Percentiles rank a stretch among this genome's conserved stretches.
Evolutionary conservation across 2,329 filamentous ascomycete species (phyloP).

Genomic region (Zymoseptoria brevis): DNA sequence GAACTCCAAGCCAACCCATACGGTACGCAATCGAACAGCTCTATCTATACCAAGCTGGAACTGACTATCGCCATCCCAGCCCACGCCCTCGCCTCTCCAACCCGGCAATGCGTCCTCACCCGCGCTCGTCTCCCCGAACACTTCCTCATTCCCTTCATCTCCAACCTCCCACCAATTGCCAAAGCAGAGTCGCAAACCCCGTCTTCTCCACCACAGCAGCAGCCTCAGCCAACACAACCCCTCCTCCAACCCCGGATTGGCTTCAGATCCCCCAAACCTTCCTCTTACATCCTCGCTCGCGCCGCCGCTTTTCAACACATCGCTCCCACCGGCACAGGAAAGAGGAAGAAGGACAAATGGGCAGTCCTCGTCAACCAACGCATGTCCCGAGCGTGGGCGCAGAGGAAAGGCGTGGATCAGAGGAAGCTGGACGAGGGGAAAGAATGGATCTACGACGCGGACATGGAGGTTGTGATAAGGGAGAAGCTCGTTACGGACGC

Average conservation of each 20-base stretch:
- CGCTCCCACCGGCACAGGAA: neutral
- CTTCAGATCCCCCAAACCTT: constrained; percentile 2
- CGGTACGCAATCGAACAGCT: constrained; percentile 38
- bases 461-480: constrained; percentile 51
- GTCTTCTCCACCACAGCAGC: neutral
- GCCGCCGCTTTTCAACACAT: constrained; percentile 16
- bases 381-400: constrained; percentile 1
- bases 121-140: constrained; percentile 46
- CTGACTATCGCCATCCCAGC: constrained; percentile 37
- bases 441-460: constrained; percentile 30
- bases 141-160: constrained; percentile 56
- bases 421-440: neutral
- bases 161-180: constrained; percentile 49
- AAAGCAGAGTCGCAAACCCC: constrained; percentile 7
- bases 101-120: constrained; percentile 51
- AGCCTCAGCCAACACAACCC: constrained; percentile 21
- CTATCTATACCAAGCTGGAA: constrained; percentile 2
- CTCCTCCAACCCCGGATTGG: constrained; percentile 49
- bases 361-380: constrained; percentile 3
- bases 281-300: constrained; percentile 18
- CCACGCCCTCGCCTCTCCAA: constrained; percentile 51
- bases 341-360: constrained; percentile 1
- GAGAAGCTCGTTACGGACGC: constrained; percentile 43
- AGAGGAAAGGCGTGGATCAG: neutral
- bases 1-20: constrained; percentile 56